These are phyloP conservation scores for Aureobasidium namibiae DNA, from an alignment of 2,329 filamentous ascomycete genomes.

Conservation along the genomic window DNA sequence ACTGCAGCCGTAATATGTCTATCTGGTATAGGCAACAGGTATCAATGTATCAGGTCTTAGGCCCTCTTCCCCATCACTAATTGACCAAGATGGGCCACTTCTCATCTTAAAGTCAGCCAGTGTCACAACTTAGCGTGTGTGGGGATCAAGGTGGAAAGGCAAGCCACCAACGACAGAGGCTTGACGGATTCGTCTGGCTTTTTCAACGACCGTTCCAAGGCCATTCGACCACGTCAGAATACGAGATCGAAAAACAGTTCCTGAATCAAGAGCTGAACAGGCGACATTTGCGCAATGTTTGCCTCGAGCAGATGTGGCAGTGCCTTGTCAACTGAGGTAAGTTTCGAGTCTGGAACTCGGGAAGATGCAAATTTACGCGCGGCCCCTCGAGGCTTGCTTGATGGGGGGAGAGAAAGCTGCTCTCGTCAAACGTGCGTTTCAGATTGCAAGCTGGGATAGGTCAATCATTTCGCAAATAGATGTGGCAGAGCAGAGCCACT, in stretches of 20 bases:
- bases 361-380: neutral
- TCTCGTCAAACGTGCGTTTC: slow-evolving; percentile 6
- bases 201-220: neutral
- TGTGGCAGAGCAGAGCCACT: neutral
- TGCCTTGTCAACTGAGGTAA: neutral
- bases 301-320: neutral
- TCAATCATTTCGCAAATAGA: neutral
- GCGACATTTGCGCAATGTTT: neutral
- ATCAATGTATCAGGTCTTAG: neutral
- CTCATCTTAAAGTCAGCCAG: neutral
- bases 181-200: neutral
- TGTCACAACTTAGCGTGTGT: neutral
- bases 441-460: neutral
- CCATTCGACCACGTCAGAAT: neutral
- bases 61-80: neutral
- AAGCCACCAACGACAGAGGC: slow-evolving; percentile 6
- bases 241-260: neutral
- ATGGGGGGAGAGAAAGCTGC: neutral
- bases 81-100: neutral
- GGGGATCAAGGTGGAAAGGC: neutral
- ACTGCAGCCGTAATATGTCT: neutral
- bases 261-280: neutral
- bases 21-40: neutral
- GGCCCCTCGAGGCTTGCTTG: too few relatives aligned
- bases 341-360: neutral